Evolutionary conservation across 2,329 filamentous ascomycete genomes (phyloP), one percentile per base, ranked within the genome.

Genomic region (Fusarium subtropicale): DNA sequence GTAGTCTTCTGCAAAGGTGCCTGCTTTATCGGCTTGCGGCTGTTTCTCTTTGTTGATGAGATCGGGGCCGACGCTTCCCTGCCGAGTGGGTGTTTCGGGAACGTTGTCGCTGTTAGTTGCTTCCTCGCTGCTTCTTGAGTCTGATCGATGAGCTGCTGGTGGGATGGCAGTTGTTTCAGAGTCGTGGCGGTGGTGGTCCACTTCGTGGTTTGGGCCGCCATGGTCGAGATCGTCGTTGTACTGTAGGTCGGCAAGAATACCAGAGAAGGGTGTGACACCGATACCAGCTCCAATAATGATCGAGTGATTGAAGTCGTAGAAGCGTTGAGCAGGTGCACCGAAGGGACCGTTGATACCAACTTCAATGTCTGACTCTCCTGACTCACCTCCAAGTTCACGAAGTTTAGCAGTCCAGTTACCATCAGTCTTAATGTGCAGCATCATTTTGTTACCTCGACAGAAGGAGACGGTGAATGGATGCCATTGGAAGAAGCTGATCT

Each of bases 381-480:
- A 68, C 3, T 79, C 76, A 3, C 79, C 78, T 0, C 80, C 82
- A 7, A 87, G 71, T 1, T 81, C 75, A 12, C 82, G 80, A 2
- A 88, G 77, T 46, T 76, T 77, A 6, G 77, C 76, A 0, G 86
- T 88, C 86, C 86, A 88, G 73, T 88, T 81, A 0, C 86, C 86
- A 46, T 87, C 85, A 5, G 83, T 84, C 72, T 88, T 88, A 78
- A 88, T 87, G 68, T 88, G 86, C 1, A 88, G 73, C 73, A 83
- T 82, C 76, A 88, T 81, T 33, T 82, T 79, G 28, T 84, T 83
- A 0, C 82, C 85, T 16, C 81, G 80, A 66, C 86, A 88, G 3
- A 83, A 83, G 0, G 86, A 88, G 1, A 88, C 83, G 0, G 86
- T 88, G 67, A 88, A 88, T 0, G 86, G 86, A 58, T 88, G 86